Evolutionary conservation across 2,329 filamentous ascomycete genomes (phyloP).

Genomic region (Calonectria pseudoreteaudii): DNA sequence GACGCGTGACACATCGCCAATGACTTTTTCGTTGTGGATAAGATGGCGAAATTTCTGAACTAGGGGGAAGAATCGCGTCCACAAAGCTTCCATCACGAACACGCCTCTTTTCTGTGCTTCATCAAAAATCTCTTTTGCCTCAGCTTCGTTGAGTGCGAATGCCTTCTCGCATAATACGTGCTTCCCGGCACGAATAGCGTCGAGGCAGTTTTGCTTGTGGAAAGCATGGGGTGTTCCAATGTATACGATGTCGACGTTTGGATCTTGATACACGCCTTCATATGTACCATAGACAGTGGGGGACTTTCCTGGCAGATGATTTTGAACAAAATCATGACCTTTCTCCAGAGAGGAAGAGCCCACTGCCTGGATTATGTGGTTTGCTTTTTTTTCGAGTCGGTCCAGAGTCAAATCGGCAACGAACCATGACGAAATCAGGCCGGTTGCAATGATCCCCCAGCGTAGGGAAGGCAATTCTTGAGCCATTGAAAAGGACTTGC

Average conservation of each 20-base stretch:
- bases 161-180: conserved; percentile 59
- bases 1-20: conserved; percentile 52
- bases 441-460: conserved; percentile 22
- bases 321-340: conserved; percentile 51
- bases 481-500: background rate
- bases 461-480: conserved; percentile 4
- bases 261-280: conserved; percentile 52
- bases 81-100: conserved; percentile 59
- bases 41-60: conserved; percentile 47
- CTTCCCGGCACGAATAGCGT: conserved; percentile 55
- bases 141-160: conserved; percentile 52
- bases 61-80: conserved; percentile 56
- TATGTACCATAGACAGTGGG: conserved; percentile 54
- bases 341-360: conserved; percentile 54
- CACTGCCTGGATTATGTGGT: conserved; percentile 55
- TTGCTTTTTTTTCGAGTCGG: conserved; percentile 49
- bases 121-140: conserved; percentile 52
- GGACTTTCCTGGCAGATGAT: conserved; percentile 40
- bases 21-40: conserved; percentile 51
- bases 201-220: conserved; percentile 55
- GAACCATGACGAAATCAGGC: conserved; percentile 44
- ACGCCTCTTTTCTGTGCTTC: conserved; percentile 52
- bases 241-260: conserved; percentile 56
- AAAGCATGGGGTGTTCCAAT: conserved; percentile 57
- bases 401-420: conserved; percentile 53